phyloP scores from a whole-genome alignment of 2,329 filamentous ascomycete genomes.

The Drechslerella coelobrocha region DNA sequence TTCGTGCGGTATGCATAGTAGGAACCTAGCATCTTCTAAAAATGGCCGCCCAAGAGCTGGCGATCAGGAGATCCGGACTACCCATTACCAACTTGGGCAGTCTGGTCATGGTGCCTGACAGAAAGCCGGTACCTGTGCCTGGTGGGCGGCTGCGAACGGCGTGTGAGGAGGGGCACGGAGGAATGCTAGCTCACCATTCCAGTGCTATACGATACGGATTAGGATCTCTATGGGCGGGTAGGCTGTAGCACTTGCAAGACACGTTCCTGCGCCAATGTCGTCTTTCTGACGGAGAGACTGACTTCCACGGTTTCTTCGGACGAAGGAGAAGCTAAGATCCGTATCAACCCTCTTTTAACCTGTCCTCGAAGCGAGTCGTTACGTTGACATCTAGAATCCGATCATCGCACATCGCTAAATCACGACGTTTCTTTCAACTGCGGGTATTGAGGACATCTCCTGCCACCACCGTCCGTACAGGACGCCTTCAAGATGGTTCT shows the following conservation, averaged over 20 bases:
- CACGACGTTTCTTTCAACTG: not conserved
- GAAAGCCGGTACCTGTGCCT: constrained; percentile 34
- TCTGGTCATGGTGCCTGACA: constrained; percentile 12
- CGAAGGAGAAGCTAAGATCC: constrained; percentile 16
- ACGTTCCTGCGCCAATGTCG: constrained; percentile 17
- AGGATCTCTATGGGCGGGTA: constrained; percentile 8
- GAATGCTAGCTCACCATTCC: constrained; percentile 49
- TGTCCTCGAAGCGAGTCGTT: no score
- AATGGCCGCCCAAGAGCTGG: constrained; percentile 13
- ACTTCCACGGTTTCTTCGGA: constrained; percentile 10
- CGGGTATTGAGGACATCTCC: constrained; percentile 12
- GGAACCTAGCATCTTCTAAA: constrained; percentile 6
- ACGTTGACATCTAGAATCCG: not conserved
- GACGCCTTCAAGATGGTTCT: constrained; percentile 43
- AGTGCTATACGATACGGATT: constrained; percentile 30
- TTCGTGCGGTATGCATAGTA: not conserved
- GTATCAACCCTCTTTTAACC: not conserved
- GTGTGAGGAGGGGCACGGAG: constrained; percentile 25
- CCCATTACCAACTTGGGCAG: constrained; percentile 11
- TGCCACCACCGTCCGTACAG: constrained; percentile 23
- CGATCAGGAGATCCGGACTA: constrained; percentile 12
- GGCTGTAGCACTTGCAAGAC: constrained; percentile 17
- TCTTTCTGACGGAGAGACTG: constrained; percentile 16
- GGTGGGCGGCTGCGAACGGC: constrained; percentile 35
- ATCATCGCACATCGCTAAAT: constrained; percentile 17